phyloP scores from a whole-genome alignment of 306 rosid species.

The Senna tora region DNA sequence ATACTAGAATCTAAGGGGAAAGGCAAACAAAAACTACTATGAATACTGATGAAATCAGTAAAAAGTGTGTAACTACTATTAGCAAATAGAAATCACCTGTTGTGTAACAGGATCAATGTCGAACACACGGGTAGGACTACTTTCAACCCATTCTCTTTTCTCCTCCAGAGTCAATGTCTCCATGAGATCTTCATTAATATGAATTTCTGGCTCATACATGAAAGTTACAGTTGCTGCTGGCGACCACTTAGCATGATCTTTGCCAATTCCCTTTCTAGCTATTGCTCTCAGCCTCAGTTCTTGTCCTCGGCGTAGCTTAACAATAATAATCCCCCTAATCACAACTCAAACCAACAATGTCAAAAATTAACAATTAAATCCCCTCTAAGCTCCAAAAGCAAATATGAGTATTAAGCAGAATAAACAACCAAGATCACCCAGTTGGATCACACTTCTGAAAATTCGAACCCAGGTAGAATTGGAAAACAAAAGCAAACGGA shows the following conservation, averaged over 20 bases:
- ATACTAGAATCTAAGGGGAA: not conserved
- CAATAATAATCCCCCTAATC: conserved; percentile 88
- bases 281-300: conserved; percentile 95
- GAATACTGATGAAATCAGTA: not conserved
- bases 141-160: conserved; percentile 82
- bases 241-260: conserved; percentile 99
- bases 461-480: not conserved
- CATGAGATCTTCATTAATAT: conserved; percentile 91
- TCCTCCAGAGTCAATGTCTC: conserved; percentile 78
- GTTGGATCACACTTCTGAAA: not conserved
- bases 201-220: conserved; percentile 92
- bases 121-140: conserved; percentile 88
- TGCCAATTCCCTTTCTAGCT: conserved; percentile 96
- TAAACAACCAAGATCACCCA: not conserved
- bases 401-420: not conserved
- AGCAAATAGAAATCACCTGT: conserved; percentile 55
- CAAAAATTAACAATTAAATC: conserved; percentile 58
- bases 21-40: not conserved
- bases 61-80: conserved; percentile 2
- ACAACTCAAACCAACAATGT: conserved; percentile 28
- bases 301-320: conserved; percentile 86
- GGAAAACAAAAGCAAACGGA: not conserved
- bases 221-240: conserved; percentile 97
- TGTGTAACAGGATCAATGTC: conserved; percentile 72
- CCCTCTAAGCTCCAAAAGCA: conserved; percentile 50